These are phyloP conservation scores for Pyracantha coccinea DNA, from an alignment of 331 rosid species.

Conservation along the genomic window DNA sequence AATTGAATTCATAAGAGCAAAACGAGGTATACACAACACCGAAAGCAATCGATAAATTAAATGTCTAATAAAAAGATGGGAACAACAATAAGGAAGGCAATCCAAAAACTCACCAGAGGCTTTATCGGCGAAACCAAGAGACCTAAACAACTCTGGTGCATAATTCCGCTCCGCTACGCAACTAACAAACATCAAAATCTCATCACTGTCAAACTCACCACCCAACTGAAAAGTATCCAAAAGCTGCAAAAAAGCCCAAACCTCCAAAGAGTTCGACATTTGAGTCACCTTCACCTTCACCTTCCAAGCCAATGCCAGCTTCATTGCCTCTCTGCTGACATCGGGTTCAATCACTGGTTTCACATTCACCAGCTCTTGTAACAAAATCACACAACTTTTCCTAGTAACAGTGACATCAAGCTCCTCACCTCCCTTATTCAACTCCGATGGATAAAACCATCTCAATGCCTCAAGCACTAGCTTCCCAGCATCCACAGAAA, in stretches of 20 bases:
- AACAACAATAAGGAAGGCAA: background rate
- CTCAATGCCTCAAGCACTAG: constrained; percentile 27
- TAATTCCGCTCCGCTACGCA: constrained; percentile 9
- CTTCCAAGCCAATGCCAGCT: constrained; percentile 25
- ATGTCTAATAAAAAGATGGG: background rate
- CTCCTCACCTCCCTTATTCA: background rate
- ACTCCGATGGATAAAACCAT: constrained; percentile 13
- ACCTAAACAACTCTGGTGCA: constrained; percentile 27
- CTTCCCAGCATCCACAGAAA: constrained; percentile 9
- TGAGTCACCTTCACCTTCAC: constrained; percentile 10
- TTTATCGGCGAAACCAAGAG: constrained; percentile 28
- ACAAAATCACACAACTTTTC: constrained; percentile 27
- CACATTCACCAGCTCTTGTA: constrained; percentile 25
- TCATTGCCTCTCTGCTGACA: constrained; percentile 17
- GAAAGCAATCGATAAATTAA: background rate
- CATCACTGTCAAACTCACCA: constrained; percentile 20
- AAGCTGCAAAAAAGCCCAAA: constrained; percentile 25
- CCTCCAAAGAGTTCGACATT: constrained; percentile 9
- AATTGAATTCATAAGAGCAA: background rate
- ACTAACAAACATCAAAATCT: constrained; percentile 14
- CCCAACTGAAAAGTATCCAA: constrained; percentile 23
- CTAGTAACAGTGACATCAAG: constrained; percentile 8
- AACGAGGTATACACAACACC: background rate
- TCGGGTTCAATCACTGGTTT: constrained; percentile 6
- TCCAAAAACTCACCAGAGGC: constrained; percentile 27